Evolutionary conservation across 768 basidiomycete genomes (phyloP), one percentile per base, ranked within the genome.

Genomic region (Lentinus brumalis): DNA sequence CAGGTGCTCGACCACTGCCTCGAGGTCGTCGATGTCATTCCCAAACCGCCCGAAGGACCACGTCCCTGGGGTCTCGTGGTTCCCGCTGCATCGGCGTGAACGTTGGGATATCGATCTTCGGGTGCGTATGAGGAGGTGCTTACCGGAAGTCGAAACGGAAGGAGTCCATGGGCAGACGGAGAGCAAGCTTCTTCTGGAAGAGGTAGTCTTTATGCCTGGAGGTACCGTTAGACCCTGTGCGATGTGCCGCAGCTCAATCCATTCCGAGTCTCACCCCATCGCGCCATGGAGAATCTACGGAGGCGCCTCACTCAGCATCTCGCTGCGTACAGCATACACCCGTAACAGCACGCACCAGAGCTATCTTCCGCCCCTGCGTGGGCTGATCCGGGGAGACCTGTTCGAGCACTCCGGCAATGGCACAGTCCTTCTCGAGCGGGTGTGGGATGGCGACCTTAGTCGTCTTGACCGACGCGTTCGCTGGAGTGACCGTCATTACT

Each of bases 71-170:
- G 87, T 87, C 75, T 94, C 92, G 70, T 91, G 86, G 73, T 86
- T 88, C 18, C 91, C 91, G 52, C 91, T 92, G 61, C 6, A 44
- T 4, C 3, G 2, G 52, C 12, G n/a, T 11, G 50, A 30, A 32
- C 21, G 10, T 15, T 12, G 54, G 44, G 29, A 16, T 35, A 44
- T 45, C 11, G 32, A 40, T 15, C 39, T 32, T 39, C 49, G 30
- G 41, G 44, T 26, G 11, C 11, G 21, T 1, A 14, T 26, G 30
- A 29, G 38, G 44, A 30, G 40, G 39, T 29, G 69, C 83, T 57
- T 68, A 92, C 90, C 91, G 84, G 75, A 94, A 94, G 72, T 94
- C 92, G 68, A 94, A 92, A 35, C 91, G 83, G 71, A 94, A 92
- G 3, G 91, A 92, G 71, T 94, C 92, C 26, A 90, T 68, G 0